Base-by-base conservation (phyloP, 805 yeast genomes). In the Candida bentonensis region DNA sequence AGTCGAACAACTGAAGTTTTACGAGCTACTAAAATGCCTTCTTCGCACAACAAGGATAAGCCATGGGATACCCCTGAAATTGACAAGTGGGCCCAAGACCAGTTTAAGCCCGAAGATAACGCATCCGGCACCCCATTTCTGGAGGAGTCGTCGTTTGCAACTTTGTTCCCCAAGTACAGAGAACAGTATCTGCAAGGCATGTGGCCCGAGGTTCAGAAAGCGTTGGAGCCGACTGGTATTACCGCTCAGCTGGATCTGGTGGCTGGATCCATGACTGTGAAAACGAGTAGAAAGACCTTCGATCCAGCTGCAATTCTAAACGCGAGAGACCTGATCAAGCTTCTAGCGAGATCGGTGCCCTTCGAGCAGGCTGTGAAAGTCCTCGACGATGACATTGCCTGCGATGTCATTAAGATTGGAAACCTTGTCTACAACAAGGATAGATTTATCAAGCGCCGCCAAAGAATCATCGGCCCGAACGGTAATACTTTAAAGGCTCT, bases 41-140 rank as follows among this genome's bases (percentile, higher is more conserved):
- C 96, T 1, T 85, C 94, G 41, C 88, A 89, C 63, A 85, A 92
- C 63, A 80, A 78, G 58, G 97, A 92, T 55, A 89, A 89, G 64
- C 97, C 97, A 44, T 88, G 97, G 97, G 97, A 88, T 60, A 88
- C 95, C 9, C 85, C 82, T 20, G 96, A 87, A 53, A 79, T 88
- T 46, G 95, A 88, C 61, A 88, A 89, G 61, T 89, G 98, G 98
- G 69, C 73, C 53, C 69, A 78, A 27, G 95, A 85, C 27, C 94
- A 86, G 46, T 92, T 92, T 69, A 81, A 73, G 52, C 85, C 86
- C 1, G 95, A 86, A 54, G 95, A 92, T 59, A 85, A 87, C 58
- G 78, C 76, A 4, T 76, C 88, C 9, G 96, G 96, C 0, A 70
- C 72, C 41, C 83, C 95, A 17, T 92, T 92, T 58, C 73, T 94